Base-by-base conservation (phyloP, 768 basidiomycete genomes). In the Gelatoporia subvermispora region DNA sequence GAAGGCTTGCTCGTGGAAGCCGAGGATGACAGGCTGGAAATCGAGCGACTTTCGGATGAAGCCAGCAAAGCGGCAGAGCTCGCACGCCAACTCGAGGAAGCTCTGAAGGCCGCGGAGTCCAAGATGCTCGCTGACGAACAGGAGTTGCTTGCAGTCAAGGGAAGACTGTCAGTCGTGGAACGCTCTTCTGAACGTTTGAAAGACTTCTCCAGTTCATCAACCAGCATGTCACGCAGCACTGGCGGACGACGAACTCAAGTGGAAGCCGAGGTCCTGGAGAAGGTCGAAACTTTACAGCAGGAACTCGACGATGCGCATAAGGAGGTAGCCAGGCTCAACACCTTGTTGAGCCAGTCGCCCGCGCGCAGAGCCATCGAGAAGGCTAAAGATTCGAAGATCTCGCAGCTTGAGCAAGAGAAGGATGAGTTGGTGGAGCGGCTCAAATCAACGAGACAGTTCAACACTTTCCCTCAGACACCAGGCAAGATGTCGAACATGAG, bases 261-360 rank as follows among this genome's bases (percentile, higher is more conserved):
- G 2, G 87, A 89, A 18, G 65, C 79, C 23, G 28, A 31, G 28
- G 28, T 13, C 28, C 28, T 31, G 5, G 28, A 5, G 28, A 31
- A 31, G 28, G 65, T 80, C 22, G 82, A 83, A 49, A 76, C 71
- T 0, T 71, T 93, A 43, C 88, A 93, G 62, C 70, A 72, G 2
- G 89, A 92, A 57, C 76, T 93, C 37, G 86, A 89, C 48, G 75
- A 79, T 1, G 89, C 91, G 0, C 73, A 89, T 60, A 79, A 69
- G 59, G 88, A 92, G 63, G 84, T 90, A 49, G 84, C 82, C 0
- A 75, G 79, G 35, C 68, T 93, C 37, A 77, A 75, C n/a, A 73
- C 78, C 0, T 60, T 86, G 25, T 69, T 92, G 38, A 76, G 74
- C 24, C 84, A 88, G 53, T 88, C 84, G 17, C 87, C 85, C 15